These are phyloP conservation scores for Heliophila coronopifolia DNA, from an alignment of 441 rosid species.

Conservation along the genomic window DNA sequence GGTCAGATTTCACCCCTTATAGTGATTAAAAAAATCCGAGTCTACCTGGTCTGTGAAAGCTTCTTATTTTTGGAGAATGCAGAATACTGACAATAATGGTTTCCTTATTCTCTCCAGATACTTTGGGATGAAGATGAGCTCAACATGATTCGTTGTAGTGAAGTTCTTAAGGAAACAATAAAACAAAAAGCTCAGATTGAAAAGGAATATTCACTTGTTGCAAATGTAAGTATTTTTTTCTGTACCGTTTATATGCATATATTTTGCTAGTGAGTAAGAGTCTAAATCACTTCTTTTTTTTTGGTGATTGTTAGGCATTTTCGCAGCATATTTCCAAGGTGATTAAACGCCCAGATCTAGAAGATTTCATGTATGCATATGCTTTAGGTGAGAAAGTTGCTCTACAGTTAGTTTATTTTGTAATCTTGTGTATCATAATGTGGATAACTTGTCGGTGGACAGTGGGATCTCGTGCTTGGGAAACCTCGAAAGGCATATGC, in stretches of 20 bases:
- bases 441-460: no score
- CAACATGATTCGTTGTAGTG: conserved; percentile 56
- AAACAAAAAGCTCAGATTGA: conserved; percentile 47
- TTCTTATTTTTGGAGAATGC: background rate
- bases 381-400: conserved; percentile 52
- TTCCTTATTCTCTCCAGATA: conserved; percentile 37
- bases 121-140: conserved; percentile 68
- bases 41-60: background rate
- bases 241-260: no score
- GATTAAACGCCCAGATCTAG: conserved; percentile 32
- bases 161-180: conserved; percentile 54
- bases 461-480: conserved; percentile 93
- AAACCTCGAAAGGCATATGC: conserved; percentile 54
- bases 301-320: conserved; percentile 40
- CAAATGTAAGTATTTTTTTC: conserved; percentile 35
- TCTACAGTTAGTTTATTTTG: background rate
- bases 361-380: conserved; percentile 68
- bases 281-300: background rate
- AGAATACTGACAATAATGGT: background rate
- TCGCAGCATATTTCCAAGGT: conserved; percentile 30
- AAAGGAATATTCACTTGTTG: conserved; percentile 41
- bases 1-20: conserved; percentile 31
- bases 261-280: background rate
- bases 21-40: background rate
- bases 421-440: no score